These are phyloP conservation scores for Oidiodendron maius DNA, from an alignment of 495 filamentous ascomycete genomes.

Conservation along the genomic window DNA sequence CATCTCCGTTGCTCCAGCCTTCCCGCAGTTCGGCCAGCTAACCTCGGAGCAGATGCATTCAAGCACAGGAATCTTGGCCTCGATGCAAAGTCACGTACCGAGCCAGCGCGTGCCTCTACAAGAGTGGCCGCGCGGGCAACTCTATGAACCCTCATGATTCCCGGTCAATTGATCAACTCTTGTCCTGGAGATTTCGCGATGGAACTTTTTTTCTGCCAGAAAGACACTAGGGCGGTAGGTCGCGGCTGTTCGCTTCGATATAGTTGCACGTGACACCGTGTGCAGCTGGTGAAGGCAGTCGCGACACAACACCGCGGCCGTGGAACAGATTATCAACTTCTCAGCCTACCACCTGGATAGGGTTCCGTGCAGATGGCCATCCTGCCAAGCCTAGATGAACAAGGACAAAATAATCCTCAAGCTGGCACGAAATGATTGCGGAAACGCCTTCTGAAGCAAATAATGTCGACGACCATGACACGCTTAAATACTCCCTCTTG, in stretches of 20 bases:
- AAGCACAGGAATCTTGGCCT: constrained; percentile 13
- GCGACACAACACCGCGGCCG: too few relatives aligned
- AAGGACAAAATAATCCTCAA: not conserved
- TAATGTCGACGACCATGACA: constrained; percentile 24
- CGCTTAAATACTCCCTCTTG: constrained; percentile 62
- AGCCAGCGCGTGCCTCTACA: constrained; percentile 13
- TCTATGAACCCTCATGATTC: constrained; percentile 28
- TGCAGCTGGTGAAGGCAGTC: too few relatives aligned
- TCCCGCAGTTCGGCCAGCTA: constrained; percentile 16
- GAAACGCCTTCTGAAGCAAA: constrained; percentile 6
- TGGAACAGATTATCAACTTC: too few relatives aligned
- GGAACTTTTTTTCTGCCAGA: not conserved
- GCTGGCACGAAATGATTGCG: constrained; percentile 7
- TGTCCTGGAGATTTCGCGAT: constrained; percentile 2
- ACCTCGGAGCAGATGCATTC: constrained; percentile 21
- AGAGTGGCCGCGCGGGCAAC: constrained; percentile 18
- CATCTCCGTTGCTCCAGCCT: constrained; percentile 18
- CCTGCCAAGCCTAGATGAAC: not conserved
- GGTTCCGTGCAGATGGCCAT: not conserved
- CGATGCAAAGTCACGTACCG: constrained; percentile 10
- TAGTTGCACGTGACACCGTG: constrained; percentile 5
- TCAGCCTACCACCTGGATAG: not conserved
- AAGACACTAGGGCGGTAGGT: too few relatives aligned
- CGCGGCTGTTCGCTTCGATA: too few relatives aligned
- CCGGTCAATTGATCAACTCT: constrained; percentile 4